Evolutionary conservation across 805 yeast genomes (phyloP).

Genomic region (Martiniozyma abietophila): DNA sequence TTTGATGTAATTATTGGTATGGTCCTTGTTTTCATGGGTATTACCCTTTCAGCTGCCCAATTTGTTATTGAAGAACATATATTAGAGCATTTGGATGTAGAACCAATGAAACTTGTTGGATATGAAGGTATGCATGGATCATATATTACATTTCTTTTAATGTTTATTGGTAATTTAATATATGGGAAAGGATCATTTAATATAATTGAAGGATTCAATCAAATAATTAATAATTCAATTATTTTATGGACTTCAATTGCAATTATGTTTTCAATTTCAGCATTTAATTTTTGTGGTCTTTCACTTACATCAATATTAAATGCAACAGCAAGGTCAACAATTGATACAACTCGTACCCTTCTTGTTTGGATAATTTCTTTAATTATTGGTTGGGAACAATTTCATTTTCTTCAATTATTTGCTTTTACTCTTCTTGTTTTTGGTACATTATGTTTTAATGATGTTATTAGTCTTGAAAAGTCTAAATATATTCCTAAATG

Average conservation of each 20-base stretch:
- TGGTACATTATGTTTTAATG: conserved; percentile 70
- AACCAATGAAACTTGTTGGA: conserved; percentile 60
- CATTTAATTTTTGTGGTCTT: conserved; percentile 67
- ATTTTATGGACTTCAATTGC: conserved; percentile 47
- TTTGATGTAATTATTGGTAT: conserved; percentile 44
- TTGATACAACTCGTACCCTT: conserved; percentile 69
- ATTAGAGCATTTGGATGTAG: conserved; percentile 40
- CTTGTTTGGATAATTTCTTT: conserved; percentile 70
- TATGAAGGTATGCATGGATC: conserved; percentile 67
- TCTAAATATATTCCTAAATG: conserved; percentile 38
- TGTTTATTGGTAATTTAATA: conserved; percentile 35
- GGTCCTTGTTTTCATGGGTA: conserved; percentile 47
- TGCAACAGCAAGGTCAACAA: conserved; percentile 72
- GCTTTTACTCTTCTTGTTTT: conserved; percentile 58
- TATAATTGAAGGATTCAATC: conserved; percentile 37
- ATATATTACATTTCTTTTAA: conserved; percentile 31
- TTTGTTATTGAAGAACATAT: conserved; percentile 73
- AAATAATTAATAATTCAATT: conserved; percentile 34
- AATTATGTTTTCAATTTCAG: conserved; percentile 64
- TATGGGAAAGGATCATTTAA: conserved; percentile 49
- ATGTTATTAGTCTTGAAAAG: conserved; percentile 46
- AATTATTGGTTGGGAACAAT: conserved; percentile 65
- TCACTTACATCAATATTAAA: conserved; percentile 55
- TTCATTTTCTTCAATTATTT: conserved; percentile 47
- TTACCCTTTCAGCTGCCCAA: conserved; percentile 63